Percentiles rank a stretch among this genome's conserved stretches.
Evolutionary conservation across 192 early-diverging fungal genomes (phyloP).

Genomic region (Chytriomyces sp.): DNA sequence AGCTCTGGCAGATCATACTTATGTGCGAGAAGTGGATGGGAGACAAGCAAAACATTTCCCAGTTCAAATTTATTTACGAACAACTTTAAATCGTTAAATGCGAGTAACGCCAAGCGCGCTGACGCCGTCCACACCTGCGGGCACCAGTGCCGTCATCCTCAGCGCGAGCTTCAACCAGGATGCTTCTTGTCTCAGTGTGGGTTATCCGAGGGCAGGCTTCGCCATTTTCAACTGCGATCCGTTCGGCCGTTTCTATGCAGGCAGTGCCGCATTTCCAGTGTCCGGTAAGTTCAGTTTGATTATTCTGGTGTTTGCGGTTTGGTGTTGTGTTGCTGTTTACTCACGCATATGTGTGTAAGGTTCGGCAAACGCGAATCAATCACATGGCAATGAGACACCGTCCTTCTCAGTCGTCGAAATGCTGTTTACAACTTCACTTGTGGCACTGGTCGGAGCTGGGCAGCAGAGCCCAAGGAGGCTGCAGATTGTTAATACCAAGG

Average conservation of each 20-base stretch:
- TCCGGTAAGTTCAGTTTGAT: slow-evolving; percentile 59
- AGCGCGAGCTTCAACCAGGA: slow-evolving; percentile 63
- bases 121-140: no score
- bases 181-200: slow-evolving; percentile 80
- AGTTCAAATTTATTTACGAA: no score
- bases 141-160: slow-evolving; percentile 43
- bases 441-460: slow-evolving; percentile 93
- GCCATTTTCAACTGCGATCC: slow-evolving; percentile 98
- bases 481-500: slow-evolving; percentile 97
- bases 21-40: no score
- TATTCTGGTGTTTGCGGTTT: slow-evolving; percentile 73
- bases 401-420: slow-evolving; percentile 80
- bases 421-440: slow-evolving; percentile 95
- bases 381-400: not conserved
- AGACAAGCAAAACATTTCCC: no score
- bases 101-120: no score
- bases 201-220: slow-evolving; percentile 70
- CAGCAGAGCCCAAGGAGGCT: slow-evolving; percentile 84
- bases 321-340: no score
- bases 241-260: slow-evolving; percentile 89
- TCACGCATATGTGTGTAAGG: no score
- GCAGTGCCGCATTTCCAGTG: not conserved
- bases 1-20: no score
- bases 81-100: no score
- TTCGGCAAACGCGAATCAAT: not conserved